Evolutionary conservation across 2,329 filamentous ascomycete genomes (phyloP).

Genomic region (Metarhizium rileyi): DNA sequence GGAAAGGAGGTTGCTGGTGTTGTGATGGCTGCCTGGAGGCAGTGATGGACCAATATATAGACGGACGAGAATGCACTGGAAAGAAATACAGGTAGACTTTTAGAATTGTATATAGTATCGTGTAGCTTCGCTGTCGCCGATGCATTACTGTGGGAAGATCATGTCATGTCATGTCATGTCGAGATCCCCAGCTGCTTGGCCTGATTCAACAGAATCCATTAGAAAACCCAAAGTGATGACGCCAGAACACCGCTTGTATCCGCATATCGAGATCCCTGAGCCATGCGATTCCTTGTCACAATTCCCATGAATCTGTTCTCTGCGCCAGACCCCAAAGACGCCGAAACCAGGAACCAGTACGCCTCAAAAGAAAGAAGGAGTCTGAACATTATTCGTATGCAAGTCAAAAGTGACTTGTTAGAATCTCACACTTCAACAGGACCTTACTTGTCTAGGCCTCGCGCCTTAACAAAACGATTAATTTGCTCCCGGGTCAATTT

Average conservation of each 20-base stretch:
- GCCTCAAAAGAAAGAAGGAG: background rate
- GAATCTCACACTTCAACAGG: too few species aligned
- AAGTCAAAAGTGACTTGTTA: too few species aligned
- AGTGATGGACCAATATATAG: background rate
- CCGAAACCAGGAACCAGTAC: background rate
- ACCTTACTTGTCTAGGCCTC: conserved; percentile 40
- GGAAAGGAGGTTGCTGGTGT: conserved; percentile 45
- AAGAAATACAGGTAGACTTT: background rate
- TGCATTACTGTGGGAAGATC: background rate
- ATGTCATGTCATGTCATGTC: too few species aligned
- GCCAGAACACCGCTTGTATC: background rate
- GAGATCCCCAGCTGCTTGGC: background rate
- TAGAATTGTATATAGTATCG: background rate
- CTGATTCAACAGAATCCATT: background rate
- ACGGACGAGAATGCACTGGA: background rate
- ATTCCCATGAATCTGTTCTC: background rate
- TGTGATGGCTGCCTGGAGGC: conserved; percentile 23
- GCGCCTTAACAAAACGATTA: conserved; percentile 48
- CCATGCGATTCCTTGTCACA: background rate
- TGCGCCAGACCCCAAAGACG: background rate
- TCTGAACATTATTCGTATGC: too few species aligned
- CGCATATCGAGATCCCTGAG: background rate
- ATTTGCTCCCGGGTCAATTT: conserved; percentile 49
- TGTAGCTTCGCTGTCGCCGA: background rate
- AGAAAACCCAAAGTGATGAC: background rate